Evolutionary conservation across 768 basidiomycete species (phyloP).

Genomic region (Termitomyces sp.): DNA sequence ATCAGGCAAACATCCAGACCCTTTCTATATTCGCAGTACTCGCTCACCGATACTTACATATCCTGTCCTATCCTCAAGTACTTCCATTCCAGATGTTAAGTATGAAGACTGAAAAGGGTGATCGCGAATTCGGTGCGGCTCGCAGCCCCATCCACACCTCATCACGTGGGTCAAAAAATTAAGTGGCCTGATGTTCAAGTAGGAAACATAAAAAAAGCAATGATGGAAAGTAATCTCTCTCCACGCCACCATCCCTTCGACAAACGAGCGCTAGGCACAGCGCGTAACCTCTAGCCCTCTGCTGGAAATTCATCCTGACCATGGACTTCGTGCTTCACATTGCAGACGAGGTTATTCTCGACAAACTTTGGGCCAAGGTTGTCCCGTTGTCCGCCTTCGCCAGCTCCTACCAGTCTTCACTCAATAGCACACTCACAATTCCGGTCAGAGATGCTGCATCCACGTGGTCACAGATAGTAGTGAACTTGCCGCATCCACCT

Average conservation of each 20-base stretch:
- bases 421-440: constrained; percentile 36
- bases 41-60: background rate
- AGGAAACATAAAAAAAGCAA: constrained; percentile 20
- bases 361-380: constrained; percentile 71
- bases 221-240: constrained; percentile 2
- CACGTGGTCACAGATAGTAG: constrained; percentile 50
- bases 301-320: background rate
- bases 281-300: background rate
- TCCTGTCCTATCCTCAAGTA: no score
- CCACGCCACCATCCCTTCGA: background rate
- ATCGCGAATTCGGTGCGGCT: background rate
- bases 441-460: constrained; percentile 27
- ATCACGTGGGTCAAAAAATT: constrained; percentile 24
- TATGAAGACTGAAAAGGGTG: background rate
- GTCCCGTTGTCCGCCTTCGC: constrained; percentile 58
- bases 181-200: constrained; percentile 35
- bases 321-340: constrained; percentile 86
- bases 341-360: constrained; percentile 69
- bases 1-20: background rate
- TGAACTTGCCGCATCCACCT: constrained; percentile 53
- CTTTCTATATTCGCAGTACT: background rate
- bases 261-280: background rate
- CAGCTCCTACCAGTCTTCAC: constrained; percentile 20
- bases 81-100: background rate
- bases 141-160: background rate